Conservation (phyloP, 108 stramenopile species). For the Cyclotella distinguenda region DNA sequence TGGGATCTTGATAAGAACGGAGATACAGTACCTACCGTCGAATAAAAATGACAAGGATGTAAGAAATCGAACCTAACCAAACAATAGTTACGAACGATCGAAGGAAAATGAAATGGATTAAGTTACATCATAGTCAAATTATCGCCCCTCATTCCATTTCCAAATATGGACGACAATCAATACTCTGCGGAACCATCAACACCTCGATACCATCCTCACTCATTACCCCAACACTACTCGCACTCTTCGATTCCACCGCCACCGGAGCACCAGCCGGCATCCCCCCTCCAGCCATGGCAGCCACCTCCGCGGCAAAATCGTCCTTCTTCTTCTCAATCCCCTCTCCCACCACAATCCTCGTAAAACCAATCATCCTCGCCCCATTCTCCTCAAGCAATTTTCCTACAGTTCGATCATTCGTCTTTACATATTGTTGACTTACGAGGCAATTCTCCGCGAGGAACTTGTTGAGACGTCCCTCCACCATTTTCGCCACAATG, state of each 20-base stretch:
- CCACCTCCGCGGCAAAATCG: constrained; percentile 79
- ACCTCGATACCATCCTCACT: too few relatives aligned
- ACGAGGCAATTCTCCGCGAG: constrained; percentile 74
- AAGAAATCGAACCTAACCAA: too few relatives aligned
- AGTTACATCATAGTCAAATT: too few relatives aligned
- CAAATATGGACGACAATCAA: too few relatives aligned
- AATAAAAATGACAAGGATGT: too few relatives aligned
- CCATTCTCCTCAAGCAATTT: constrained; percentile 68
- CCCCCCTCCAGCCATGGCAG: constrained; percentile 62
- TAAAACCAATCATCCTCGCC: constrained; percentile 78
- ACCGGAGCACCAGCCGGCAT: constrained; percentile 1
- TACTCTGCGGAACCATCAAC: too few relatives aligned
- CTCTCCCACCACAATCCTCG: constrained; percentile 73
- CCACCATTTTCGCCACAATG: constrained; percentile 84
- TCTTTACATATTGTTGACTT: constrained; percentile 75
- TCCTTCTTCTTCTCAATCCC: constrained; percentile 84
- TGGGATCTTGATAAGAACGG: too few relatives aligned
- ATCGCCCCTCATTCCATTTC: too few relatives aligned
- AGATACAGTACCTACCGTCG: too few relatives aligned
- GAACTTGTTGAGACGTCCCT: constrained; percentile 82
- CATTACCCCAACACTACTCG: too few relatives aligned
- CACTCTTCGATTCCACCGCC: not conserved
- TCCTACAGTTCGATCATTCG: constrained; percentile 69
- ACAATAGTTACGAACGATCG: too few relatives aligned
- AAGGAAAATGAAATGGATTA: too few relatives aligned